Evolutionary conservation across 768 basidiomycete genomes (phyloP).

Genomic region (Lentinula aciculospora): DNA sequence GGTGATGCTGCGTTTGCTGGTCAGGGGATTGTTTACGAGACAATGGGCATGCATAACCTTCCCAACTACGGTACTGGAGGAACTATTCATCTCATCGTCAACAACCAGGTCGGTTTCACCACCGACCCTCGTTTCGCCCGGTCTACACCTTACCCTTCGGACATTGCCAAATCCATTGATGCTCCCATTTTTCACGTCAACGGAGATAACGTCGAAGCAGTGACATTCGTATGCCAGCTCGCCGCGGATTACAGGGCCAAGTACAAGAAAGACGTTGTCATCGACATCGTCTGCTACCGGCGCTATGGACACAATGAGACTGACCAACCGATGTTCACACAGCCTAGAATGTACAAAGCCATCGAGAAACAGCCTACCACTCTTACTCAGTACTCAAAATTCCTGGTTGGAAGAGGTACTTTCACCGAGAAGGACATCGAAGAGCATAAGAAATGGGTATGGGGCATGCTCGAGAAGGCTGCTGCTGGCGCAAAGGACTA

Average conservation of each 20-base stretch:
- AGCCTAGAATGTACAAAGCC: constrained; percentile 97
- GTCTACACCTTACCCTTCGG: constrained; percentile 96
- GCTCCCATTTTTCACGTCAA: constrained; percentile 99
- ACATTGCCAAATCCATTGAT: constrained; percentile 97
- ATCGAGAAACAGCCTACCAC: constrained; percentile 93
- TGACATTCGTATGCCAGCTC: constrained; percentile 97
- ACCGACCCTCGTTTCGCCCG: constrained; percentile 97
- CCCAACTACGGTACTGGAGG: constrained; percentile 96
- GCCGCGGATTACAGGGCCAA: constrained; percentile 98
- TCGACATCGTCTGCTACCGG: constrained; percentile 98
- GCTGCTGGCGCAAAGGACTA: constrained; percentile 94
- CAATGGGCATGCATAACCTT: constrained; percentile 96
- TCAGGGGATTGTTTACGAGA: constrained; percentile 98
- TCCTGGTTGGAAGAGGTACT: constrained; percentile 83
- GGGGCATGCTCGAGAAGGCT: constrained; percentile 97
- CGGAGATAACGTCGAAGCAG: constrained; percentile 96
- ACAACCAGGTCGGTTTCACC: constrained; percentile 99
- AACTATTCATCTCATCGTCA: constrained; percentile 96
- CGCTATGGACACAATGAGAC: constrained; percentile 99
- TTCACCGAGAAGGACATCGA: constrained; percentile 96
- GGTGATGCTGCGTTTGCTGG: constrained; percentile 99
- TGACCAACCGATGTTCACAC: constrained; percentile 97
- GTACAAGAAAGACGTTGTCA: constrained; percentile 97
- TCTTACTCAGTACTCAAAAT: constrained; percentile 87
- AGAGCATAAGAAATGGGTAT: constrained; percentile 99